Evolutionary conservation across 73 alveolate species (phyloP), one percentile per base, ranked within the genome.

Genomic region (Tetrahymena borealis): DNA sequence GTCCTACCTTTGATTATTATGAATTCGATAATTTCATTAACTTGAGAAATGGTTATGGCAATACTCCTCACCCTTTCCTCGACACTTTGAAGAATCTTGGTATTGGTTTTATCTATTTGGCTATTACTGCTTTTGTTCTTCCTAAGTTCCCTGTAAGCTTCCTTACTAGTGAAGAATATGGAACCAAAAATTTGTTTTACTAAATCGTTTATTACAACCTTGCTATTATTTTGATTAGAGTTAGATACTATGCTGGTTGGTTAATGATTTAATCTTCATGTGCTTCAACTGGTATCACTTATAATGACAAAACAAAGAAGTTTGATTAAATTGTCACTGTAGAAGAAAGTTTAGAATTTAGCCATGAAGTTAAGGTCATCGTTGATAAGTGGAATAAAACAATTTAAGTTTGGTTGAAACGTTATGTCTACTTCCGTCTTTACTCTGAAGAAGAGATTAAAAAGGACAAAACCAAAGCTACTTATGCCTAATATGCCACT

Each of bases 1-100:
- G 99, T 37, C 99, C 99, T 0, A 90, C 97, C 90, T 94, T 96
- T 93, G 99, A 98, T 85, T 98, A 91, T 95, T 94, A 95, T 41
- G 99, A 98, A 94, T 98, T 92, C 90, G 95, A 94, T 3, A 94
- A 94, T 43, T 98, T 94, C 92, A 93, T 98, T 32, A 93, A 93
- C 28, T 93, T 90, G 94, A 94, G 94, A 40, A 98, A 96, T 36
- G 94, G 92, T 11, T 98, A 96, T 90, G 18, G 79, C 33, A 91
- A 95, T 24, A 91, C 96, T 31, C 98, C 98, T 31, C 60, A 91
- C 41, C 94, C 99, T 36, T 18, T 97, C 16, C 39, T 7, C 16
- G 94, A 95, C 15, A 95, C 97, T 31, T 90, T 96, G 1, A 93
- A 85, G 20, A 91, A 94, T 90, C 94, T 97, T n/a, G 90, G 93